Percentiles rank a stretch among this genome's conserved stretches.
Evolutionary conservation across 2,329 filamentous ascomycete species (phyloP).

Genomic region (Leptographium radiaticola): DNA sequence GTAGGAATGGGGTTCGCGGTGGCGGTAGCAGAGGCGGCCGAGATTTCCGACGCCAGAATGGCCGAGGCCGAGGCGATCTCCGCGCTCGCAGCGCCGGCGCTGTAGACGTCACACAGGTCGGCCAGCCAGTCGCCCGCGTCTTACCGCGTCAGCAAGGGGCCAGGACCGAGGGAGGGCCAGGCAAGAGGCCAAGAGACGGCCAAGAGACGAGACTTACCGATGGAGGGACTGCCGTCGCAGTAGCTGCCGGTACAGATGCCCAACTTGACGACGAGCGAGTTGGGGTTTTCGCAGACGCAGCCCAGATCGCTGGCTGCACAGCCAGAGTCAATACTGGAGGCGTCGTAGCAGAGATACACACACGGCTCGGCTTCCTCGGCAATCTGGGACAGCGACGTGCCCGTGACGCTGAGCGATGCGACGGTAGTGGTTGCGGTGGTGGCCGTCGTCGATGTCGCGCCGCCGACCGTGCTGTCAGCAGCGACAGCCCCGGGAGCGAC

Average conservation of each 20-base stretch:
- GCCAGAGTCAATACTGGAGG: conserved; percentile 9
- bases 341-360: conserved; percentile 10
- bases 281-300: conserved; percentile 13
- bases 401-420: conserved; percentile 6
- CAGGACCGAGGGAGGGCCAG: no score
- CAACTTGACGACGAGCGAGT: conserved; percentile 13
- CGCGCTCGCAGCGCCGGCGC: neutral
- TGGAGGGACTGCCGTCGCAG: conserved; percentile 8
- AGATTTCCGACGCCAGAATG: conserved; percentile 5
- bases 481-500: neutral
- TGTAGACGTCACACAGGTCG: conserved; percentile 7
- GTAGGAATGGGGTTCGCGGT: conserved; percentile 10
- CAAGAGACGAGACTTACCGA: conserved; percentile 3
- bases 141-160: neutral
- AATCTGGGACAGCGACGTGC: conserved; percentile 8
- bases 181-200: no score
- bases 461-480: neutral
- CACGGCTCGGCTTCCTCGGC: conserved; percentile 10
- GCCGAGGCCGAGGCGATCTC: conserved; percentile 8
- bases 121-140: conserved; percentile 11
- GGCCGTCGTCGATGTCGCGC: neutral
- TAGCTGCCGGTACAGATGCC: conserved; percentile 10
- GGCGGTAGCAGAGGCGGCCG: conserved; percentile 8
- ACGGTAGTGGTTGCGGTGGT: neutral
- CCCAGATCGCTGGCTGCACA: conserved; percentile 9